phyloP scores from a whole-genome alignment of 305 asterid species.

The Solanum chacoense region DNA sequence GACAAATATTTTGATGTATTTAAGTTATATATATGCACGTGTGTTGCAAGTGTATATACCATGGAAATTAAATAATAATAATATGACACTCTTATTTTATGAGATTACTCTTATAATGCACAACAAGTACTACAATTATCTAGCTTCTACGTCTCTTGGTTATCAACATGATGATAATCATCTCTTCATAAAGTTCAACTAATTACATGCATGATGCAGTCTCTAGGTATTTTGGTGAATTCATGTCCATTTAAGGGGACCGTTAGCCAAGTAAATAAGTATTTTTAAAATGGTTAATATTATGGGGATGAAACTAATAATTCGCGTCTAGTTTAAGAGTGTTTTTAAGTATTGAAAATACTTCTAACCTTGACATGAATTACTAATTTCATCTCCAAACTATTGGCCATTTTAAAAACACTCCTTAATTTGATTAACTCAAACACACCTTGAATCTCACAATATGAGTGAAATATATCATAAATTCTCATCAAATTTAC shows the following conservation, averaged over 20 bases:
- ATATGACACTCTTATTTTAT: no score
- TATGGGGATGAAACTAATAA: neutral
- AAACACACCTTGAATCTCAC: no score
- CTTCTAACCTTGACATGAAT: no score
- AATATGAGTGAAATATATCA: neutral
- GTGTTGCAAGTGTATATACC: neutral
- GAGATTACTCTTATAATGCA: neutral
- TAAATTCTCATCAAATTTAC: neutral
- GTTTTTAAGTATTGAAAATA: no score
- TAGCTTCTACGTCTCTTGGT: neutral
- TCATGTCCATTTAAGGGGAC: neutral
- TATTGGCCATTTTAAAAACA: no score
- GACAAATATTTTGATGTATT: neutral
- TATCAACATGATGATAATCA: neutral
- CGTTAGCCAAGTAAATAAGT: neutral
- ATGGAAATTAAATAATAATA: no score
- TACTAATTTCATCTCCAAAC: no score
- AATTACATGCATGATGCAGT: neutral
- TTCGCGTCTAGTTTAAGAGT: neutral
- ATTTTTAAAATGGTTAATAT: no score
- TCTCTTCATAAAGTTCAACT: neutral
- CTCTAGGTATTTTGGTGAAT: neutral
- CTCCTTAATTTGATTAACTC: neutral
- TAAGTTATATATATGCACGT: neutral
- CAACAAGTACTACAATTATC: neutral